Conservation (phyloP, 129 eudicot species). For the Arctium lappa region DNA sequence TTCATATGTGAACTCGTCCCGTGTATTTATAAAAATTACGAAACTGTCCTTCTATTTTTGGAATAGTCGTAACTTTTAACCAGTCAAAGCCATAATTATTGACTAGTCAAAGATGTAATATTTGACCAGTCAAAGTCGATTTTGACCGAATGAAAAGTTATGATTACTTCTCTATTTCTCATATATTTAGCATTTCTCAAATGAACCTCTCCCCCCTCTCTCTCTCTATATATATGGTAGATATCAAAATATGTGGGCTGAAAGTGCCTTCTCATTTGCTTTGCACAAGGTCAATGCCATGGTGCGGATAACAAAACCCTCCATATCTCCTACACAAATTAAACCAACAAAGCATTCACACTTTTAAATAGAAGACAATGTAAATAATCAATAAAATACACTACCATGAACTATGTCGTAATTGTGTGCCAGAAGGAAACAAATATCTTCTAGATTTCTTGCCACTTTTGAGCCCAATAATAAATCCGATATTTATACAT, state of each 20-base stretch:
- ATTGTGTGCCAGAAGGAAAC: background rate
- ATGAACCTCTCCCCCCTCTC: too few species aligned
- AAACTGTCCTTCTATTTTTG: too few species aligned
- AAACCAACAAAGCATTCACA: background rate
- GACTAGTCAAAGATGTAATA: too few species aligned
- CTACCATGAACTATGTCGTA: background rate
- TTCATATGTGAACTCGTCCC: too few species aligned
- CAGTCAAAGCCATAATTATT: too few species aligned
- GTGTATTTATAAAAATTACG: too few species aligned
- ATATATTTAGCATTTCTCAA: too few species aligned
- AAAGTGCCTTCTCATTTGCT: background rate
- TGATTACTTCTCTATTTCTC: too few species aligned
- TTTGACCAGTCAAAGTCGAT: too few species aligned
- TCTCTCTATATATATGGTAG: background rate
- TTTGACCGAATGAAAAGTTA: too few species aligned
- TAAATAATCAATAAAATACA: background rate
- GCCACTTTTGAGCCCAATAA: background rate
- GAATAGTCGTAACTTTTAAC: too few species aligned
- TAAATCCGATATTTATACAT: background rate
- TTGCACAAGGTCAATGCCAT: background rate
- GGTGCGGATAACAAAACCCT: background rate
- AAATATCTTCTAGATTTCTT: background rate
- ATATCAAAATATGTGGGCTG: background rate
- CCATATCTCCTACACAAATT: background rate
- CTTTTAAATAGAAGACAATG: background rate